Evolutionary conservation across 768 basidiomycete species (phyloP), one percentile per base, ranked within the genome.

Genomic region (Tulasnella sp.): DNA sequence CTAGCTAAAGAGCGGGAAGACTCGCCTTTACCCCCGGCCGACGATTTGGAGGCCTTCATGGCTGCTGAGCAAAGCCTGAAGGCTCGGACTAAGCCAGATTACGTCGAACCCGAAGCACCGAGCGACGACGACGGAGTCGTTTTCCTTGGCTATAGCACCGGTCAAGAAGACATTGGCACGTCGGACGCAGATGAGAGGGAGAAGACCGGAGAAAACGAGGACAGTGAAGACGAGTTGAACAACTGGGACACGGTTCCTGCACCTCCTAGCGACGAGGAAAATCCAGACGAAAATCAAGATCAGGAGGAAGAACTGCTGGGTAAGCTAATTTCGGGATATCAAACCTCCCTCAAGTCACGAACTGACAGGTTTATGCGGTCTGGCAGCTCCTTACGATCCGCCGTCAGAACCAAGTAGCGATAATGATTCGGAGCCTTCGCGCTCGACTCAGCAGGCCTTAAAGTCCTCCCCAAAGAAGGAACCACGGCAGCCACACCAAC

Each of bases 11-110:
- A 70, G 35, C 67, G 70, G 20, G 77, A 77, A 37, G 75, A 75
- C 23, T 75, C 75, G 35, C 77, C 77, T 70, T 44, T 77, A 44
- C 70, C 70, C 1, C 75, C 75, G 9, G 61, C 67, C 13, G 77
- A 77, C 18, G 77, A 77, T 23, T 29, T 77, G 44, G 44, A 70
- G 46, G 77, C 77, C 9, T 77, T 77, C 77, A 44, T 77, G 70
- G 77, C 77, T 26, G 77, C 77, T n/a, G 77, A 77, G 51, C 18
- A 61, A 16, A 70, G 29, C 35, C 46, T 76, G 18, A 70, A 77
- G 37, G 39, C 57, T 2, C 75, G 51, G 11, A 55, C 44, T 5
- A 37, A 51, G 13, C 44, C 61, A 5, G 77, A 70, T 26, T 72
- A 77, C 67, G 70, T 70, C 29, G 77, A 77, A 35, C 70, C 77